Base-by-base conservation (phyloP, 2,329 filamentous ascomycete species). In the Colletotrichum sidae region DNA sequence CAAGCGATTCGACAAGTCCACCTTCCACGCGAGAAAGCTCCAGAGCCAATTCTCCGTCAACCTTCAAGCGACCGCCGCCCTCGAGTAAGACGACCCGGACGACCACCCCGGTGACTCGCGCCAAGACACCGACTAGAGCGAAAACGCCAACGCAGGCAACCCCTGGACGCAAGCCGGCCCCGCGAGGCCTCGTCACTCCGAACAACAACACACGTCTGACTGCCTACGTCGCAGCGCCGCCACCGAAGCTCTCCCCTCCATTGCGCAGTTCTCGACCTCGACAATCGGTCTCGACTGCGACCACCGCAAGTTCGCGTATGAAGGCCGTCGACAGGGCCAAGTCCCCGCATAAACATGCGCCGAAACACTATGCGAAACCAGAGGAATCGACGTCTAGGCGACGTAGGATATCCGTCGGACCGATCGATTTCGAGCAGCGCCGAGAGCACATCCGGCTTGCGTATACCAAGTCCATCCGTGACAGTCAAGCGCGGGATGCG, bases 341-440 rank as follows among this genome's bases (percentile, higher is more conserved):
- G 54, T 82, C 83, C 6, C 79, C 83, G n/a, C 71, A 76, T 55
- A 77, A 77, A 52, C 65, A 75, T 33, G 75, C 73, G 25, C 71
- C 68, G 3, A 70, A 66, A 72, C 53, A 72, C 71, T 33, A 73
- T 34, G 67, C 70, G 60, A 79, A 73, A 70, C 70, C 78, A 12
- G 77, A 77, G 42, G 83, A 83, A 56, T 71, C 74, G 37, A 70
- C 77, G 6, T 67, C 75, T 6, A 75, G 80, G 38, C 80, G 84
- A 63, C 81, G 84, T 47, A 88, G 88, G 72, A 81, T 88, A 55
- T 86, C 86, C 2, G 80, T 94, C 64, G 90, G 90, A 1, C 90
- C 91, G 65, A 92, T 96, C 56, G 92, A 97, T 77, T 96, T 96
- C 74, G 93, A 91, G 65, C 92, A 92, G 70, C 87, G 93, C 55